phyloP scores from a whole-genome alignment of 1,284 basidiomycete genomes.

The Cystobasidium pallidum region DNA sequence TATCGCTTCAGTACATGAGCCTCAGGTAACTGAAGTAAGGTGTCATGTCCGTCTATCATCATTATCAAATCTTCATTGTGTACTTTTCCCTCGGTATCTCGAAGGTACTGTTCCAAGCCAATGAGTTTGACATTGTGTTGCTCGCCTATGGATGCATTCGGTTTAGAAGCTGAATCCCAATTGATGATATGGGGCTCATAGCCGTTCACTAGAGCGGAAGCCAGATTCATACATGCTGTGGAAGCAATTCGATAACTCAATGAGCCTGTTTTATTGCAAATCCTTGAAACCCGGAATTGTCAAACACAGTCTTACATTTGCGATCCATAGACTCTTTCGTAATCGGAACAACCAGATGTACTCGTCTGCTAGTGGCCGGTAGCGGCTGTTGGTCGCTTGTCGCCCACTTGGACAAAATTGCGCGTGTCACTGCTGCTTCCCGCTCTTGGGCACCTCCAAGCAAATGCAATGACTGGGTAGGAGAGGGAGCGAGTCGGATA shows the following conservation, averaged over 20 bases:
- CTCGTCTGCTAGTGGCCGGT: neutral
- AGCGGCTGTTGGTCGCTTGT: neutral
- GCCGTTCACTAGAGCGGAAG: neutral
- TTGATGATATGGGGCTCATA: neutral
- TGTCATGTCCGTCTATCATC: constrained; percentile 4
- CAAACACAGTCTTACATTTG: no score
- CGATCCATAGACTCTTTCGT: neutral
- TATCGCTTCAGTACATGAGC: constrained; percentile 1
- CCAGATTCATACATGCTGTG: neutral
- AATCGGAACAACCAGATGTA: neutral
- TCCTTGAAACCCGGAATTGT: no score
- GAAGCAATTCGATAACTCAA: neutral
- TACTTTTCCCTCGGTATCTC: neutral
- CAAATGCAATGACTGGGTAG: no score
- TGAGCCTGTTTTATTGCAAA: no score
- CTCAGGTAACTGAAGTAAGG: neutral
- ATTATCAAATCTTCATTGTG: neutral
- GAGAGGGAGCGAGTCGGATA: no score
- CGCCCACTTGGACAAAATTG: neutral
- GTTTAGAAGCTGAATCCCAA: neutral
- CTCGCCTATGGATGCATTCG: neutral
- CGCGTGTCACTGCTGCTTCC: neutral
- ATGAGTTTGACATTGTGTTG: neutral
- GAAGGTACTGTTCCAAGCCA: neutral
- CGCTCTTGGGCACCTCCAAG: neutral